Percentiles rank a stretch among this genome's conserved stretches.
phyloP scores from a whole-genome alignment of 768 basidiomycete species.

The Boletus eberwhitei region DNA sequence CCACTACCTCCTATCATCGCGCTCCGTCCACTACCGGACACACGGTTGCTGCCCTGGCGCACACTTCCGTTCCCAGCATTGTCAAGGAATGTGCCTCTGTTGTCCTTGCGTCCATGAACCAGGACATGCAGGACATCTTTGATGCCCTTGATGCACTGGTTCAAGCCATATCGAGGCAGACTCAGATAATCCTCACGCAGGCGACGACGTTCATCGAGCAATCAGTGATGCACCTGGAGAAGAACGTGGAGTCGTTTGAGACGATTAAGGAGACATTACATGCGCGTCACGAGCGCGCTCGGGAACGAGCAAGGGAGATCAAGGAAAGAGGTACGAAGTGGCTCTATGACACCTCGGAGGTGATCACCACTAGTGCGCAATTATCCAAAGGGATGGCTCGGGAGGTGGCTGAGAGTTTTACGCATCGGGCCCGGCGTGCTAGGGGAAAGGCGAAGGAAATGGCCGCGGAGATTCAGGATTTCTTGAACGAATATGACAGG shows the following conservation, averaged over 20 bases:
- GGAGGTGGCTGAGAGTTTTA: slow-evolving; percentile 35
- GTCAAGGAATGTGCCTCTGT: slow-evolving; percentile 47
- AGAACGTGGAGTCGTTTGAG: slow-evolving; percentile 36
- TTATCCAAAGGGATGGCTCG: slow-evolving; percentile 43
- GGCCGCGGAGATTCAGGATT: slow-evolving; percentile 32
- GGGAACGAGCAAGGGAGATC: slow-evolving; percentile 50
- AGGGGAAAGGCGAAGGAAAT: slow-evolving; percentile 45
- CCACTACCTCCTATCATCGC: slow-evolving; percentile 5
- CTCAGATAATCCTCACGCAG: slow-evolving; percentile 22
- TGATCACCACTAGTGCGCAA: slow-evolving; percentile 39
- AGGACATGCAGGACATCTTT: slow-evolving; percentile 54
- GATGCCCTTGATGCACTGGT: slow-evolving; percentile 59
- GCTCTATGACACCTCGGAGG: slow-evolving; percentile 41
- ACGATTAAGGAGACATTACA: slow-evolving; percentile 39
- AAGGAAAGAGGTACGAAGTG: slow-evolving; percentile 47
- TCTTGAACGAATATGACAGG: slow-evolving; percentile 21
- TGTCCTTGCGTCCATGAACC: slow-evolving; percentile 41
- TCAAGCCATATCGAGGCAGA: slow-evolving; percentile 47
- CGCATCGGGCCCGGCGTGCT: slow-evolving; percentile 41
- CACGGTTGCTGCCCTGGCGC: slow-evolving; percentile 25
- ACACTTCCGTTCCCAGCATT: slow-evolving; percentile 46
- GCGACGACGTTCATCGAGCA: slow-evolving; percentile 44
- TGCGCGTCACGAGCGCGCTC: slow-evolving; percentile 51
- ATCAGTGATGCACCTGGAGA: slow-evolving; percentile 38
- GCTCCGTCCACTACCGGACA: slow-evolving; percentile 15